These are phyloP conservation scores for Umbelopsis ramanniana DNA, from an alignment of 192 early-diverging fungal species.

Conservation along the genomic window DNA sequence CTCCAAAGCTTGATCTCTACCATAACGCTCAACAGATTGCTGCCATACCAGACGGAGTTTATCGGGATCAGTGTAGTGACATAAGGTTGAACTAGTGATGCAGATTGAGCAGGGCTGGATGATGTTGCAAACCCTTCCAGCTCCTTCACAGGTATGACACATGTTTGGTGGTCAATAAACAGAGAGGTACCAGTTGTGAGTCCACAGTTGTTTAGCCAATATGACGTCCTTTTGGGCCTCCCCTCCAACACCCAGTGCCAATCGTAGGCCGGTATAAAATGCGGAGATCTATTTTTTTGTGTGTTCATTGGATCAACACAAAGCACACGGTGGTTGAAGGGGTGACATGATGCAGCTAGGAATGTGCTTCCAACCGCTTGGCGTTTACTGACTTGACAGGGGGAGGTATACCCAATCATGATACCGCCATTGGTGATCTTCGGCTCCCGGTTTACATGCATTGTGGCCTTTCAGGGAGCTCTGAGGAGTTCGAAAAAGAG, in stretches of 20 bases:
- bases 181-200: background rate
- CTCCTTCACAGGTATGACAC: conserved; percentile 11
- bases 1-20: conserved; percentile 11
- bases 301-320: background rate
- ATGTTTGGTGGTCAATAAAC: conserved; percentile 7
- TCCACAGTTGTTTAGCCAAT: background rate
- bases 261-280: background rate
- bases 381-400: no score
- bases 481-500: no score
- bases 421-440: background rate
- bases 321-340: background rate
- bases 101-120: background rate
- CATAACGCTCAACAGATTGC: conserved; percentile 11
- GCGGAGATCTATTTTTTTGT: background rate
- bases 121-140: background rate
- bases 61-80: conserved; percentile 15
- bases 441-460: background rate
- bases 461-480: background rate
- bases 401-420: no score
- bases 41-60: conserved; percentile 8
- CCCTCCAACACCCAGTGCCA: background rate
- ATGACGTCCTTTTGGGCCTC: background rate
- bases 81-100: background rate
- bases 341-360: no score
- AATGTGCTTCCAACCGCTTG: no score